Base-by-base conservation (phyloP, 2,329 filamentous ascomycete genomes). In the Ophiognomonia clavigignenti-juglandacearum region DNA sequence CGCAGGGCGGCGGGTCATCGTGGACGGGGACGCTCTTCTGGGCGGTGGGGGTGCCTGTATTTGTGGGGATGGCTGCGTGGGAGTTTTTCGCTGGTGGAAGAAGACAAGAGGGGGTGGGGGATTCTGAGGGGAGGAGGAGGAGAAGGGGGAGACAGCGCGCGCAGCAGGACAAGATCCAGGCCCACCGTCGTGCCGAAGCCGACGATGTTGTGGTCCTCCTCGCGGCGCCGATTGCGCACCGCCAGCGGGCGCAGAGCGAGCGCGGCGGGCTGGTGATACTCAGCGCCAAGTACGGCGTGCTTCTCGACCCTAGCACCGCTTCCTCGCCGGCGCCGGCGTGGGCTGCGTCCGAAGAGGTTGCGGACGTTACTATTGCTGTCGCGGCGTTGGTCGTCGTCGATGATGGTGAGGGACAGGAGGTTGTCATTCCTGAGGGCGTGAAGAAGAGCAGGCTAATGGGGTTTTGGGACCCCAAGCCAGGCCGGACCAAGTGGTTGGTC, bases 381-480 rank as follows among this genome's bases (percentile, higher is more conserved):
- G 68, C 69, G 14, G 70, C 71, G n/a, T 57, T 76, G 29, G 63
- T 76, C n/a, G n/a, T n/a, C n/a, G n/a, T n/a, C n/a, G n/a, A n/a
- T 27, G 63, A 69, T 45, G 60, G 62, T 3, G 63, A 59, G 1
- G 58, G 64, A 5, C n/a, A n/a, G n/a, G 50, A 55, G 36, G 50
- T 75, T 11, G 47, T 57, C 4, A 70, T 74, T 29, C 70, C 71
- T 1, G 45, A 47, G 3, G 68, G 70, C 0, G 56, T 74, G 43
- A 56, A 64, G 42, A 73, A 75, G 62, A 66, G 64, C 37, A 62
- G 66, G 29, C 54, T 77, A 23, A 61, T 73, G 0, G 74, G 74
- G 1, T 77, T 77, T 56, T 76, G 73, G 69, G 74, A 77, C 46
- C 73, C 73, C 14, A 67, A 65, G 11, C 74, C 72, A 5, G 57